Evolutionary conservation across 2,329 filamentous ascomycete genomes (phyloP), one percentile per base, ranked within the genome.

Genomic region (Colletotrichum costaricense): DNA sequence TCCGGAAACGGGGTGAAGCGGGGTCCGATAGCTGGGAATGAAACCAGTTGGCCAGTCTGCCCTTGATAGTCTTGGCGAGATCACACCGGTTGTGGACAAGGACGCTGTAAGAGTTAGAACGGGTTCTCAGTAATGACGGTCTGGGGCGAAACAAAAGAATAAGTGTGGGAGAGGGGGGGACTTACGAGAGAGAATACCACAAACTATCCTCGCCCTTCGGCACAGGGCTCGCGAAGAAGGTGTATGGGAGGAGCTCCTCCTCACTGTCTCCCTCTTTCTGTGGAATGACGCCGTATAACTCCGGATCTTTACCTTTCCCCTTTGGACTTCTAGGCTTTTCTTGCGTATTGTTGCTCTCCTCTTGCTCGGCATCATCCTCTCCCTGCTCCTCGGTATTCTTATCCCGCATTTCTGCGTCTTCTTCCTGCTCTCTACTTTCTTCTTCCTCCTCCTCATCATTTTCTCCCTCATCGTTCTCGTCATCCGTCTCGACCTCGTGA

Each of bases 151-250:
- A 4, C 16, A 3, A 19, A 30, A 42, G 11, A 38, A 35, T 9
- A 16, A 2, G 7, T 28, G 19, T 2, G 14, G 2, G 22, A 24
- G 4, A 24, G n/a, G 14, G n/a, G 4, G 14, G 5, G 35, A 63
- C 69, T 72, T 69, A 69, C 69, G 65, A 38, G 3, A 72, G 38
- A 24, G 65, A 57, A 24, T 69, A 58, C 69, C 69, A 72, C 11
- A 72, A 24, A 35, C 69, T 72, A 35, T 69, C 14, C 54, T 69
- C 58, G 30, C 58, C 57, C 11, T 24, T 62, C 5, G 69, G 69
- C 2, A 60, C 52, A 5, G 69, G 59, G 1, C 14, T 42, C 3
- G 69, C 59, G 28, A 42, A 69, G 30, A 69, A 72, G 7, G n/a
- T 46, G n/a, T 63, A 12, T 1, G 14, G 6, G 5, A 72, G 30